Evolutionary conservation across 2,329 filamentous ascomycete genomes (phyloP), one percentile per base, ranked within the genome.

Genomic region (Stagonosporopsis cucurbitacearum): DNA sequence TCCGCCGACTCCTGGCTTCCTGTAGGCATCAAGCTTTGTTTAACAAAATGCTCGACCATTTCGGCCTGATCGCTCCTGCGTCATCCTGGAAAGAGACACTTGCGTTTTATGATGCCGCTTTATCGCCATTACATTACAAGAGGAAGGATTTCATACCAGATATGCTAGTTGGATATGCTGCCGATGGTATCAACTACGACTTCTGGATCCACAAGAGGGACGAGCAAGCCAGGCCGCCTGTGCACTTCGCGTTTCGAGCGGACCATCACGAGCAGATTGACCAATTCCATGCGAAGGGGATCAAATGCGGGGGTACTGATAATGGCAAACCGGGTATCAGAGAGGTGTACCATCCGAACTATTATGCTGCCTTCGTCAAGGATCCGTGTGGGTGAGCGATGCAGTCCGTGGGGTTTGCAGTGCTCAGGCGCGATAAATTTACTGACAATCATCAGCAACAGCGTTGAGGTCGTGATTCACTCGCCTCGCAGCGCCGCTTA

Each of bases 361-460:
- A 68, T 51, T 69, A 67, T 58, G 60, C 39, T 8, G 63, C 62
- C 20, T 69, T 68, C 51, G 58, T 70, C 28, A 22, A 32, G 13
- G 23, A 33, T 33, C 13, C 13, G 13, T 20, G 25, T 30, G 25
- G 40, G 23, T 43, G 28, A 20, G 15, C 19, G 25, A 3, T 28
- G 23, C 7, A 12, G 19, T 11, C 11, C 9, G 6, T 20, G 25
- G 20, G 11, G 2, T 5, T 6, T n/a, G 37, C 20, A 13, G 12
- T 11, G 15, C 20, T 2, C 13, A 6, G 17, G n/a, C 7, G 39
- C 39, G 6, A 40, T 3, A 3, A 19, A 15, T 42, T 12, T 1
- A 17, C 23, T 28, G 22, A 23, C 13, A 32, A n/a, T n/a, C 4
- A 2, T 28, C 23, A 62, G 20, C 61, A 70, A 60, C 63, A 65